Evolutionary conservation across 176 grass and related monocot genomes (phyloP), one percentile per base, ranked within the genome.

Genomic region (Oryza rufipogon): DNA sequence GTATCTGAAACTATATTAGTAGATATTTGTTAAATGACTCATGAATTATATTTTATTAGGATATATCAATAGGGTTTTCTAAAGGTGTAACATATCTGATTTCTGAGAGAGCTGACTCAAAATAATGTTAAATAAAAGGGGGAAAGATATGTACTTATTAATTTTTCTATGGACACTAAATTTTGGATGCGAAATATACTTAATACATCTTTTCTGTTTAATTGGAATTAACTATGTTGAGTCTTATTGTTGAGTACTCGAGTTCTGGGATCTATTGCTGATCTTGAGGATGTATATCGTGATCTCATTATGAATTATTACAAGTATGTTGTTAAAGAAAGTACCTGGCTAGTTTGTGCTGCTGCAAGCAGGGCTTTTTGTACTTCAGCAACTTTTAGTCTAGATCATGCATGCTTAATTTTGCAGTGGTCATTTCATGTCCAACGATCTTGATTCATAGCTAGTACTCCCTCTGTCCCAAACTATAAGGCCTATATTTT

Each of bases 301-400:
- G 16, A 85, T 49, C 66, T 34, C 7, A 65, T 56, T 80, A 6
- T 86, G 46, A 28, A 56, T 33, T 25, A 75, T 83, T 60, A 68
- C 34, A 54, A 60, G 32, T 88, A 64, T 64, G 11, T 34, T 67
- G 34, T 77, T 52, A 38, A 63, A 54, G 70, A 68, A 75, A 56
- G 58, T 61, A 17, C 23, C 16, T 19, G 14, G 10, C 26, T 68
- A 42, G 17, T 32, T 60, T 48, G 42, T 78, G 22, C 66, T 84
- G 48, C 38, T 45, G 73, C n/a, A 77, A 61, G 10, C 47, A 70
- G 16, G 16, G 28, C 46, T 48, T 36, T 34, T 9, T 16, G 1
- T 75, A 30, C 22, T 17, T 75, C 14, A 25, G 30, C 22, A 17
- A 63, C 25, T 61, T 63, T 46, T 61, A 38, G 17, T 70, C 49